Conservation (phyloP, 2,329 filamentous ascomycete genomes). For the Ceratocystiopsis sp. region DNA sequence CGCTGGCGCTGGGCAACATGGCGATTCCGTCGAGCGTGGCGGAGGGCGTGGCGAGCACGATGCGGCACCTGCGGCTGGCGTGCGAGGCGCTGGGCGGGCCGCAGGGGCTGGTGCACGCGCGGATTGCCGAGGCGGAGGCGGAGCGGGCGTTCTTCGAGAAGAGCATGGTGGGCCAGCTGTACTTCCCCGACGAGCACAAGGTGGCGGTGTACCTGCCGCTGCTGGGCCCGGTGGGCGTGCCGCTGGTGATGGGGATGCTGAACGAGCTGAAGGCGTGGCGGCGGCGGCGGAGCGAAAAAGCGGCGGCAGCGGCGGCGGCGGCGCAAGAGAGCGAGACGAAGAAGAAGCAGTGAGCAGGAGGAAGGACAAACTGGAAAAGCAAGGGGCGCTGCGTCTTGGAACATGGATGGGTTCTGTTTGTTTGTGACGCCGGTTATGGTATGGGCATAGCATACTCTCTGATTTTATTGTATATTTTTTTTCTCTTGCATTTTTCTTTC, state of each 20-base stretch:
- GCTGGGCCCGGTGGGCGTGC: conserved; percentile 78
- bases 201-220: conserved; percentile 89
- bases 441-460: too few species aligned
- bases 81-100: conserved; percentile 51
- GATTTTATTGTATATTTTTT: too few species aligned
- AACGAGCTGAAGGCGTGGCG: conserved; percentile 60
- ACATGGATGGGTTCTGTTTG: too few species aligned
- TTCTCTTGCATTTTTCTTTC: too few species aligned
- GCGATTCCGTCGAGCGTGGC: conserved; percentile 80
- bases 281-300: conserved; percentile 27
- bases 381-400: too few species aligned
- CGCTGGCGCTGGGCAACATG: conserved; percentile 70
- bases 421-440: too few species aligned
- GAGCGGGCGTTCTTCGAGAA: conserved; percentile 96
- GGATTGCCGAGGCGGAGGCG: conserved; percentile 72
- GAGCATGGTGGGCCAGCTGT: conserved; percentile 96
- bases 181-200: conserved; percentile 98
- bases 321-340: conserved; percentile 21
- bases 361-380: too few species aligned
- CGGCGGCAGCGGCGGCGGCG: conserved; percentile 17
- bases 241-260: conserved; percentile 64
- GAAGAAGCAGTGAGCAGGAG: conserved; percentile 12
- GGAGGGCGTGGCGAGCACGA: conserved; percentile 64
- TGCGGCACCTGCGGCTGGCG: conserved; percentile 59
- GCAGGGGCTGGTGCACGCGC: conserved; percentile 61